phyloP scores from a whole-genome alignment of 306 rosid genomes.

The Vigna angularis region DNA sequence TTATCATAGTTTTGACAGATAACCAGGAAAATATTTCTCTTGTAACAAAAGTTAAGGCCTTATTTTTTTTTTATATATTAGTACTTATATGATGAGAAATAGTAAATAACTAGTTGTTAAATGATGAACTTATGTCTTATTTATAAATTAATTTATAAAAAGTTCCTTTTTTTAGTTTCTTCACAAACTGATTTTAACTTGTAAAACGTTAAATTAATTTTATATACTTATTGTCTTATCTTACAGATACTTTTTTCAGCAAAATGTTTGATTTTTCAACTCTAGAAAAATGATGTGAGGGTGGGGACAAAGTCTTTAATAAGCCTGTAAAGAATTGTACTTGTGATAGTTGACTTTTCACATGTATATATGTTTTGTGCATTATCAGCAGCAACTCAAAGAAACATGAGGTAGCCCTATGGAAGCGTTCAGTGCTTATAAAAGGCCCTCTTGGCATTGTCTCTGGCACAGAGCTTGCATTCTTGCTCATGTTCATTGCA shows the following conservation, averaged over 20 bases:
- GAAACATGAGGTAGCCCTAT: conserved; percentile 19
- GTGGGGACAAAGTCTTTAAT: not conserved
- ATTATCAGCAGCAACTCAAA: conserved; percentile 17
- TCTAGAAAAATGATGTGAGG: not conserved
- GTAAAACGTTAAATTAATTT: no score
- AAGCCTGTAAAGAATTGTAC: not conserved
- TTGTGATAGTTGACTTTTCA: not conserved
- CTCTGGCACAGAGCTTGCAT: conserved; percentile 59
- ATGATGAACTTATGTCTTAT: not conserved
- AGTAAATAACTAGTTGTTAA: no score
- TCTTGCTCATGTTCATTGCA: conserved; percentile 71
- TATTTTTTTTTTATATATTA: no score
- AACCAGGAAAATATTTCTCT: not conserved
- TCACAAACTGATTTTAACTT: not conserved
- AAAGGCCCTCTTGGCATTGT: conserved; percentile 94
- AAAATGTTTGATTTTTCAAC: not conserved
- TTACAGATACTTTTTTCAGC: not conserved
- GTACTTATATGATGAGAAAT: no score
- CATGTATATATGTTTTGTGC: not conserved
- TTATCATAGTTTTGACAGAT: no score
- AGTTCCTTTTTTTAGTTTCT: no score
- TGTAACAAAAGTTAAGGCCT: not conserved
- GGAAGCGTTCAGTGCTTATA: conserved; percentile 62
- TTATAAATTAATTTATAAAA: no score
- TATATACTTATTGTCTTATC: no score